Conservation (phyloP, 495 filamentous ascomycete species). For the Neurospora sp. region DNA sequence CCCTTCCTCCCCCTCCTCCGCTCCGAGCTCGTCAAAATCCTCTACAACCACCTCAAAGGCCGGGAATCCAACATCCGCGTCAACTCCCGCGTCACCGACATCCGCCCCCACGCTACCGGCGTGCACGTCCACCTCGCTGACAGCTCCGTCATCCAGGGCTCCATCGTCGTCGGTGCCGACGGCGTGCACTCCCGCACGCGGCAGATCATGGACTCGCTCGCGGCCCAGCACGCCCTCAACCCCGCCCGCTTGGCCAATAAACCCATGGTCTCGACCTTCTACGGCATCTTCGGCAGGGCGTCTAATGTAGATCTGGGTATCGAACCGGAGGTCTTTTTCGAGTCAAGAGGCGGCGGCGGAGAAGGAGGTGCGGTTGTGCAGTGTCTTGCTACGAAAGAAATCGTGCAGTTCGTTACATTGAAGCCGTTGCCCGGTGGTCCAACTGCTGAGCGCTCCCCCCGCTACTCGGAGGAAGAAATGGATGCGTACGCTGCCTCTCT, state of each 20-base stretch:
- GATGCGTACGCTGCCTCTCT: background rate
- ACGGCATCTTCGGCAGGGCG: background rate
- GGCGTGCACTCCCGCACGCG: slow-evolving; percentile 38
- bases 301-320: background rate
- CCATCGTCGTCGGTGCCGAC: slow-evolving; percentile 44
- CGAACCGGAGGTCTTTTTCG: background rate
- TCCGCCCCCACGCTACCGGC: slow-evolving; percentile 10
- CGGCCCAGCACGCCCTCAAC: background rate
- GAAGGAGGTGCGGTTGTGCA: background rate
- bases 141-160: slow-evolving; percentile 28
- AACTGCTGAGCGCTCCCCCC: background rate
- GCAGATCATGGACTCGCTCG: slow-evolving; percentile 29
- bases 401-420: background rate
- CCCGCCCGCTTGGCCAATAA: background rate
- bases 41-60: slow-evolving; percentile 24
- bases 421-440: background rate
- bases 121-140: slow-evolving; percentile 26
- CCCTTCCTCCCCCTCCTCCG: slow-evolving; percentile 24
- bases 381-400: background rate
- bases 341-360: background rate
- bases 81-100: slow-evolving; percentile 21
- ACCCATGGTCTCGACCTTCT: background rate
- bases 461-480: background rate
- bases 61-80: slow-evolving; percentile 20
- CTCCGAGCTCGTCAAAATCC: slow-evolving; percentile 20